phyloP scores from a whole-genome alignment of 176 grass and related monocot genomes.

The Panicum miliaceum region DNA sequence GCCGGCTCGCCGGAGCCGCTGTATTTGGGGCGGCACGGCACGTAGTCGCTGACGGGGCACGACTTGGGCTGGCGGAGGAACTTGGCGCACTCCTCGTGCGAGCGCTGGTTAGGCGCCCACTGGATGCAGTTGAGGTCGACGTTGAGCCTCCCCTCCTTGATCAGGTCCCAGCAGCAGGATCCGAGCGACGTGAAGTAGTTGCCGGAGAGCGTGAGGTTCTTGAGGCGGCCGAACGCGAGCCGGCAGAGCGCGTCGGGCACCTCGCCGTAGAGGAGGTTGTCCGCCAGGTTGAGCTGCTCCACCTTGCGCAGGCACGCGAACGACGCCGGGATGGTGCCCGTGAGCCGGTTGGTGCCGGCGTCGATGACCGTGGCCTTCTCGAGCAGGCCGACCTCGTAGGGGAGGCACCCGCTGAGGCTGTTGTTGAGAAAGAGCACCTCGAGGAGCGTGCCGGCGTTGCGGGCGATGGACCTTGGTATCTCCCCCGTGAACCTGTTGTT shows the following conservation, averaged over 20 bases:
- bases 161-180: constrained; percentile 56
- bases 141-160: constrained; percentile 58
- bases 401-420: constrained; percentile 82
- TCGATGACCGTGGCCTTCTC: constrained; percentile 84
- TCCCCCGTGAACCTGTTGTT: constrained; percentile 82
- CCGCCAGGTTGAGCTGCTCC: constrained; percentile 82
- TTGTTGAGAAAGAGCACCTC: constrained; percentile 97
- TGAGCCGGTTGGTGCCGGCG: constrained; percentile 79
- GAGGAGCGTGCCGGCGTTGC: constrained; percentile 49
- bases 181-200: constrained; percentile 90
- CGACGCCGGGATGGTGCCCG: constrained; percentile 76
- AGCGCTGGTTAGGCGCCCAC: constrained; percentile 63
- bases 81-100: constrained; percentile 67
- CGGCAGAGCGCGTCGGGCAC: constrained; percentile 79
- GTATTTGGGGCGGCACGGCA: constrained; percentile 50
- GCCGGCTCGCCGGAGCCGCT: background rate
- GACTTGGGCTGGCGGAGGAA: constrained; percentile 53
- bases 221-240: constrained; percentile 55
- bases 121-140: constrained; percentile 83
- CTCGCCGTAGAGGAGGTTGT: constrained; percentile 79
- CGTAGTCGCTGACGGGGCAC: constrained; percentile 54
- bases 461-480: constrained; percentile 71
- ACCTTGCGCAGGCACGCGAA: constrained; percentile 75
- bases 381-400: constrained; percentile 78
- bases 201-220: constrained; percentile 75